Evolutionary conservation across 257 asterid species (phyloP).

Genomic region (Parsonsia alboflavescens): DNA sequence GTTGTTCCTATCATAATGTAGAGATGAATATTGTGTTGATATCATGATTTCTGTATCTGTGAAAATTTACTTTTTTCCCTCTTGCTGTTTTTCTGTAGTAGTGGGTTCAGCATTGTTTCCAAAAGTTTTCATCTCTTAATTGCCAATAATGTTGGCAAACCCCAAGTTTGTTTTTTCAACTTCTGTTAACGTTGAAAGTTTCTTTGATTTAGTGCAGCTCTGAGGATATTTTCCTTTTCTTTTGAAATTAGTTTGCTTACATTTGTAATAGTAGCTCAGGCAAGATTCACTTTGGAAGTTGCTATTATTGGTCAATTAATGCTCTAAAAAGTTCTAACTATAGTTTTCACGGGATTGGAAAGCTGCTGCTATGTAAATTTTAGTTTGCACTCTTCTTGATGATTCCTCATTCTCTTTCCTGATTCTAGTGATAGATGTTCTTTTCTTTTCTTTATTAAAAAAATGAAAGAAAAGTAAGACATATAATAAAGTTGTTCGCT

Average conservation of each 20-base stretch:
- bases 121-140: not conserved
- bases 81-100: not conserved
- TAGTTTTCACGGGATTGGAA: not conserved
- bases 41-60: not conserved
- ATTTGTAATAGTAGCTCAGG: not conserved
- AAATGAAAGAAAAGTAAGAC: not conserved
- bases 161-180: not conserved
- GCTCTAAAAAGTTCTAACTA: not conserved
- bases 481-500: not conserved
- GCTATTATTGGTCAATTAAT: not conserved
- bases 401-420: not conserved
- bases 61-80: not conserved
- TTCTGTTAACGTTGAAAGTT: not conserved
- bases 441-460: not conserved
- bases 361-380: not conserved
- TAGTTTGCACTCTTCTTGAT: not conserved
- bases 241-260: not conserved
- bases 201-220: not conserved
- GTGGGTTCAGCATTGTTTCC: slow-evolving; percentile 6
- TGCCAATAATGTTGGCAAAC: not conserved
- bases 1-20: not conserved
- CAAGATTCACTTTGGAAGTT: not conserved
- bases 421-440: not conserved
- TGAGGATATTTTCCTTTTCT: not conserved
- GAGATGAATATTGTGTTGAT: not conserved